phyloP scores from a whole-genome alignment of 2,329 filamentous ascomycete genomes.

The Monosporascus sp. region DNA sequence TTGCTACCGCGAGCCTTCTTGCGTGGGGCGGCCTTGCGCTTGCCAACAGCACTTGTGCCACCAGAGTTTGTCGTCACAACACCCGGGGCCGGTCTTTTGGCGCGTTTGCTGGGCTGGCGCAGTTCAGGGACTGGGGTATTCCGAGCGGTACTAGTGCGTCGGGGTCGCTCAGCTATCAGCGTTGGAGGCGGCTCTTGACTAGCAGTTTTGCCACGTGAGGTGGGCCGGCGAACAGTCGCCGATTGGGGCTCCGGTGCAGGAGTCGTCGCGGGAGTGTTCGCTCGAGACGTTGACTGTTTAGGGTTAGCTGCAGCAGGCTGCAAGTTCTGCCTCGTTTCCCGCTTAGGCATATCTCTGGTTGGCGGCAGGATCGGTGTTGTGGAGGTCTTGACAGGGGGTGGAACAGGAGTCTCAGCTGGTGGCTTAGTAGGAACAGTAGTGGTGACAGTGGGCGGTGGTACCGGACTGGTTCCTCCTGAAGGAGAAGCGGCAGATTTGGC shows the following conservation, averaged over 20 bases:
- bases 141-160: constrained; percentile 51
- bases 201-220: constrained; percentile 47
- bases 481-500: constrained; percentile 20
- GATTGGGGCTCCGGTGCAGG: constrained; percentile 32
- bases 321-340: constrained; percentile 43
- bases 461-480: constrained; percentile 21
- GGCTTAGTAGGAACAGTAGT: constrained; percentile 31
- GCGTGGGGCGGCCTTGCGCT: constrained; percentile 62
- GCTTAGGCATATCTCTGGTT: constrained; percentile 29
- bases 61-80: constrained; percentile 60
- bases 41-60: constrained; percentile 63
- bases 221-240: constrained; percentile 36
- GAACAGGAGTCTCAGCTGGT: constrained; percentile 38
- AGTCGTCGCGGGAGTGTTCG: constrained; percentile 27
- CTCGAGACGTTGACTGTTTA: constrained; percentile 22
- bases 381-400: constrained; percentile 27
- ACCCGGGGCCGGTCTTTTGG: constrained; percentile 67
- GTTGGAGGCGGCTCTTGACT: constrained; percentile 47
- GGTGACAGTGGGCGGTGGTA: constrained; percentile 31
- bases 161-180: constrained; percentile 47
- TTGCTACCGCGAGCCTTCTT: constrained; percentile 54
- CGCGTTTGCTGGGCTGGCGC: constrained; percentile 46
- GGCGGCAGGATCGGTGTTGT: constrained; percentile 34
- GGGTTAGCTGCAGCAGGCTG: constrained; percentile 24
- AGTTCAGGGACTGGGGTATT: constrained; percentile 51